Percentiles rank a stretch among this genome's conserved stretches.
These are phyloP conservation scores for Metschnikowia similis DNA, from an alignment of 805 yeast genomes.

Conservation along the genomic window DNA sequence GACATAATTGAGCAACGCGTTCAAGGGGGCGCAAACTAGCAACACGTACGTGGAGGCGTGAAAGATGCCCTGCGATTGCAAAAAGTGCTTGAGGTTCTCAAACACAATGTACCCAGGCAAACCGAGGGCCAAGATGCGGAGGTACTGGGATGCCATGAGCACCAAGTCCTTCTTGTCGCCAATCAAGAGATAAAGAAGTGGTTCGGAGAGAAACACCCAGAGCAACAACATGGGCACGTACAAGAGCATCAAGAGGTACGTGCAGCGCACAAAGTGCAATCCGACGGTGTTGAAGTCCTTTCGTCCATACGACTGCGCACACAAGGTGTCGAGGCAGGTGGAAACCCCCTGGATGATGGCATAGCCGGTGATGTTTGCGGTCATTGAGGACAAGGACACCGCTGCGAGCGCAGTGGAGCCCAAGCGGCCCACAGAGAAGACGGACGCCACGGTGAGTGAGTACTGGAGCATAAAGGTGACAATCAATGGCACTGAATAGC, in stretches of 20 bases:
- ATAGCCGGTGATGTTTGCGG: conserved; percentile 71
- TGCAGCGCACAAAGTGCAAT: conserved; percentile 62
- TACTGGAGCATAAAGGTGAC: conserved; percentile 67
- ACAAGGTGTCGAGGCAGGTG: conserved; percentile 72
- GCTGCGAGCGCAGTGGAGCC: conserved; percentile 73
- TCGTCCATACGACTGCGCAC: conserved; percentile 77
- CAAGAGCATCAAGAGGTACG: conserved; percentile 47
- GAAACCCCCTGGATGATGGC: conserved; percentile 74
- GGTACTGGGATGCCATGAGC: conserved; percentile 53
- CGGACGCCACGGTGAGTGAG: conserved; percentile 71
- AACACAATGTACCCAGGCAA: conserved; percentile 70
- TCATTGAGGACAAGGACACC: conserved; percentile 70
- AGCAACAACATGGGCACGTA: conserved; percentile 52
- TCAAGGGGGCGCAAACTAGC: conserved; percentile 68
- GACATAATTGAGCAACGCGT: conserved; percentile 59
- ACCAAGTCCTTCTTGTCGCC: conserved; percentile 31
- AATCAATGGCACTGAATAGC: conserved; percentile 53
- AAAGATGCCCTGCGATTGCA: conserved; percentile 75
- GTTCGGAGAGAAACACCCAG: conserved; percentile 59
- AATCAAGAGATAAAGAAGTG: conserved; percentile 35
- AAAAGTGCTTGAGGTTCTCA: conserved; percentile 68
- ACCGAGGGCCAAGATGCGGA: conserved; percentile 55
- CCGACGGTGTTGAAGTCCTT: conserved; percentile 64
- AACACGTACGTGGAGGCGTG: conserved; percentile 76
- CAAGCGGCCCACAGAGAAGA: conserved; percentile 70